These are phyloP conservation scores for Mycena vitilis DNA, from an alignment of 768 basidiomycete species.

Conservation along the genomic window DNA sequence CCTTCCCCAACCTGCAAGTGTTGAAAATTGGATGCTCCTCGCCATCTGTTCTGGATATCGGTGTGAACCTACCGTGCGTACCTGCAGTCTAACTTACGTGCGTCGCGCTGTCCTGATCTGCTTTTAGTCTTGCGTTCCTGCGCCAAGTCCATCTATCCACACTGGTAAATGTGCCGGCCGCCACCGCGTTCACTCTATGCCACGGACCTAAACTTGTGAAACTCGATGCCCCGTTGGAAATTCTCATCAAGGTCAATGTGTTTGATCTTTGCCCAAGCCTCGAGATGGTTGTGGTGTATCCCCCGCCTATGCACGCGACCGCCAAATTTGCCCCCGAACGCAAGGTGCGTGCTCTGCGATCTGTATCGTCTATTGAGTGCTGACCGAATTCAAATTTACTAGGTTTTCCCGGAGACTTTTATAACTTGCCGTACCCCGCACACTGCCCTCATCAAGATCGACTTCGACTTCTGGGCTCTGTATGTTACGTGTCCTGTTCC, in stretches of 20 bases:
- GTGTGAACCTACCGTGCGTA: background rate
- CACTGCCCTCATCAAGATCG: background rate
- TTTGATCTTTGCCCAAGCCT: conserved; percentile 9
- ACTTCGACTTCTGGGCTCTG: background rate
- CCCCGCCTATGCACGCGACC: background rate
- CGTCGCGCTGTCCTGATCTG: background rate
- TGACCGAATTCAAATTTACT: background rate
- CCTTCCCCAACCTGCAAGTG: background rate
- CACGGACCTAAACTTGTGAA: background rate
- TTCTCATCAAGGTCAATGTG: background rate
- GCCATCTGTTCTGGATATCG: conserved; percentile 1
- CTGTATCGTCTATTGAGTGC: background rate
- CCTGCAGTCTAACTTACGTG: background rate
- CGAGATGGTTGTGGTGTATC: background rate
- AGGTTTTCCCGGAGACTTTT: background rate
- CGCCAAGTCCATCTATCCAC: background rate
- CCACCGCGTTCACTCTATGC: background rate
- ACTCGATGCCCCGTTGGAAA: background rate
- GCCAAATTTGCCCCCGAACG: background rate
- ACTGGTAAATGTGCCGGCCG: background rate
- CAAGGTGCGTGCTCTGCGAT: background rate
- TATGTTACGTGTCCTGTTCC: background rate
- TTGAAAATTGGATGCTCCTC: background rate
- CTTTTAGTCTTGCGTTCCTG: background rate
- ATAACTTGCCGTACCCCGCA: background rate